Conservation (phyloP, 805 yeast species). For the Nakazawaea ishiwadae region DNA sequence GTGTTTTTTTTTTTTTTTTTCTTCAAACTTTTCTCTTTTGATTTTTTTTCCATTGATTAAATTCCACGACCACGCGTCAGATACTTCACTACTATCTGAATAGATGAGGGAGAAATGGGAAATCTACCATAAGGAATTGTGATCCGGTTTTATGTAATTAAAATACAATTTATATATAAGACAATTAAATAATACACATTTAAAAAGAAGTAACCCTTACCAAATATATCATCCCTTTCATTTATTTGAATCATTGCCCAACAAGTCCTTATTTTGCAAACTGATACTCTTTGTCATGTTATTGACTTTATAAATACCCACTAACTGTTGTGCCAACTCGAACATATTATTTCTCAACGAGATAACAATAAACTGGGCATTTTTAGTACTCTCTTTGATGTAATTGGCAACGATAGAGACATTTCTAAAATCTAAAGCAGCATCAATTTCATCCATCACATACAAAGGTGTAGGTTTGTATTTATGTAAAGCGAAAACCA, state of each 20-base stretch:
- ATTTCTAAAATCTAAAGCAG: conserved; percentile 94
- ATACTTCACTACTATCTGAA: too few species aligned
- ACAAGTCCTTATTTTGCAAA: conserved; percentile 55
- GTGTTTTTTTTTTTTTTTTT: background rate
- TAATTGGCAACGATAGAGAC: conserved; percentile 97
- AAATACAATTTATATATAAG: too few species aligned
- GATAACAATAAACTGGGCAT: conserved; percentile 95
- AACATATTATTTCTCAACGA: conserved; percentile 97
- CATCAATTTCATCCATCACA: conserved; percentile 99
- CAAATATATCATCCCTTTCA: too few species aligned
- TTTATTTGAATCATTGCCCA: conserved; percentile 7
- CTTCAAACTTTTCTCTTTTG: background rate
- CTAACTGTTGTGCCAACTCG: conserved; percentile 89
- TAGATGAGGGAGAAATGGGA: too few species aligned
- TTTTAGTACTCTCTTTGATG: conserved; percentile 90
- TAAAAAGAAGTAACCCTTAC: too few species aligned
- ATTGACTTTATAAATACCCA: conserved; percentile 90
- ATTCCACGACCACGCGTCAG: conserved; percentile 3
- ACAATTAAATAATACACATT: too few species aligned
- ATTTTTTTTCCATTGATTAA: too few species aligned
- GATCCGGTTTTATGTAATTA: too few species aligned
- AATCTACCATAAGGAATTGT: too few species aligned
- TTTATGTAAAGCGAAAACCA: conserved; percentile 93
- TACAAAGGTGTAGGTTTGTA: conserved; percentile 96
- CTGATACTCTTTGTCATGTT: conserved; percentile 88